Evolutionary conservation across 2,329 filamentous ascomycete genomes (phyloP).

Genomic region (Paraphoma chrysanthemicola): DNA sequence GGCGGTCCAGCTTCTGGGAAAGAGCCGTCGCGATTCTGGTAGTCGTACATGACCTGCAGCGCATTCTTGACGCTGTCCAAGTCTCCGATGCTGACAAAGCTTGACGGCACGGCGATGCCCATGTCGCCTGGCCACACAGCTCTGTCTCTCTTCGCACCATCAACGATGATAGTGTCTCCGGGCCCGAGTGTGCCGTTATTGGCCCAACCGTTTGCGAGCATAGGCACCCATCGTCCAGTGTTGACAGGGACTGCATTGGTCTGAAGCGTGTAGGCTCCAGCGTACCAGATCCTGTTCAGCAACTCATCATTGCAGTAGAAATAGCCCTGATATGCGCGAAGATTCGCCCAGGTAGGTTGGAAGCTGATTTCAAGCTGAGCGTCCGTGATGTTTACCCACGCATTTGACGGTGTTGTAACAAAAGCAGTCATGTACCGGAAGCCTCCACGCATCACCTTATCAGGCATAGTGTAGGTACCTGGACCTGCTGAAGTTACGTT

Average conservation of each 20-base stretch:
- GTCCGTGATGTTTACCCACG: constrained; percentile 47
- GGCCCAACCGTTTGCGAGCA: constrained; percentile 36
- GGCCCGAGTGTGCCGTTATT: constrained; percentile 46
- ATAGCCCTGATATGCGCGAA: constrained; percentile 50
- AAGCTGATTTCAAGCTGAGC: constrained; percentile 56
- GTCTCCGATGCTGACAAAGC: constrained; percentile 15
- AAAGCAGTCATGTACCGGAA: constrained; percentile 62
- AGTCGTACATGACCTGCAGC: constrained; percentile 14
- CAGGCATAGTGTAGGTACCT: constrained; percentile 53
- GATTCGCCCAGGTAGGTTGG: constrained; percentile 58
- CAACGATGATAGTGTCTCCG: constrained; percentile 44
- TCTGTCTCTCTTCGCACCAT: constrained; percentile 50
- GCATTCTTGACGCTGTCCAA: constrained; percentile 20
- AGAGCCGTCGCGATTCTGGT: constrained; percentile 33
- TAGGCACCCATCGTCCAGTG: constrained; percentile 38
- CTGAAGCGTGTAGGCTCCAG: constrained; percentile 53
- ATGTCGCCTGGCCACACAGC: constrained; percentile 44
- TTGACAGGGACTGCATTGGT: constrained; percentile 45
- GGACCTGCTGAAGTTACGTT: constrained; percentile 45
- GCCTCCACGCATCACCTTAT: constrained; percentile 56
- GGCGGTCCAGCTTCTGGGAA: constrained; percentile 52
- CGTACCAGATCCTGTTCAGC: constrained; percentile 65
- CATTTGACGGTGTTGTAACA: constrained; percentile 45
- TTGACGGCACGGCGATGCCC: constrained; percentile 21
- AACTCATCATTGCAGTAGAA: constrained; percentile 46